phyloP scores from a whole-genome alignment of 768 basidiomycete species.

The Boletellus ananas region DNA sequence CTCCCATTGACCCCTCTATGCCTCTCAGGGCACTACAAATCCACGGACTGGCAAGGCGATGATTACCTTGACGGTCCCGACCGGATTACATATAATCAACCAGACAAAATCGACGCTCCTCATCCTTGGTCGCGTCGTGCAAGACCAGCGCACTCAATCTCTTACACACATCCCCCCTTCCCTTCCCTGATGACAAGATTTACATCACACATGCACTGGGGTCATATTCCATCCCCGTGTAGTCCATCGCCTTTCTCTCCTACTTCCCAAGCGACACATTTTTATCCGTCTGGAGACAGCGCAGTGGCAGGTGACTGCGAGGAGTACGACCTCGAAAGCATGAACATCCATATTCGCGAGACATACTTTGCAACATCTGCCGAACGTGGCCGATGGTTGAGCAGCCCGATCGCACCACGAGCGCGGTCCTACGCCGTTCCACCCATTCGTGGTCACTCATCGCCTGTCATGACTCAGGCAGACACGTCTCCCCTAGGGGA shows the following conservation, averaged over 20 bases:
- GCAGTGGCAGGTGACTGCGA: slow-evolving; percentile 19
- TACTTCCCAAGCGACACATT: neutral
- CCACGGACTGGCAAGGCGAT: slow-evolving; percentile 1
- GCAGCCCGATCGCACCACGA: slow-evolving; percentile 40
- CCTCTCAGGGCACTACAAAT: slow-evolving; percentile 5
- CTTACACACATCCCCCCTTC: slow-evolving; percentile 3
- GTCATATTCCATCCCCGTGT: neutral
- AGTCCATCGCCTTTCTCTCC: slow-evolving; percentile 3
- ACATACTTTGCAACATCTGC: slow-evolving; percentile 55
- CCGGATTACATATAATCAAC: neutral
- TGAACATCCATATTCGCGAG: slow-evolving; percentile 37
- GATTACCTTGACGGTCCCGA: slow-evolving; percentile 1
- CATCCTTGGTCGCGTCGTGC: slow-evolving; percentile 4
- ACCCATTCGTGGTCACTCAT: slow-evolving; percentile 20
- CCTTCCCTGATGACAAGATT: slow-evolving; percentile 22
- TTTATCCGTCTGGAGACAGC: slow-evolving; percentile 13
- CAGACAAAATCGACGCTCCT: neutral
- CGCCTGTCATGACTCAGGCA: slow-evolving; percentile 16
- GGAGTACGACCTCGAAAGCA: slow-evolving; percentile 31
- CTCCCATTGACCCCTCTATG: slow-evolving; percentile 15
- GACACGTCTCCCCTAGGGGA: slow-evolving; percentile 6
- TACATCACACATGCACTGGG: neutral
- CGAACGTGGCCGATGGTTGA: slow-evolving; percentile 58
- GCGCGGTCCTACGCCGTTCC: slow-evolving; percentile 12
- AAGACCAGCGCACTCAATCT: neutral